Evolutionary conservation across 2,329 filamentous ascomycete species (phyloP).

Genomic region (Colletotrichum paranaense): DNA sequence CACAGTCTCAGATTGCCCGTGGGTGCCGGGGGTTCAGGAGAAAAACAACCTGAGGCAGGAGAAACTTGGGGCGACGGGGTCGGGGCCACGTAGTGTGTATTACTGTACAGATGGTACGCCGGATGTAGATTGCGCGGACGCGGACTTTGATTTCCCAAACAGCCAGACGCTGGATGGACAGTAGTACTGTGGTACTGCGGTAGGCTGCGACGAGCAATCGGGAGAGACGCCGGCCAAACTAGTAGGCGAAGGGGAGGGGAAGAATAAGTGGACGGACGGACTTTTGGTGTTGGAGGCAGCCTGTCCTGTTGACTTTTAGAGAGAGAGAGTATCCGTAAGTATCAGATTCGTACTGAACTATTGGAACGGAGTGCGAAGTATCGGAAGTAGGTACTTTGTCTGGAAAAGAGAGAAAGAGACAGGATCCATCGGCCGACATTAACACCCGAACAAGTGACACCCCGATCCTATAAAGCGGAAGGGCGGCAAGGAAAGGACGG

Average conservation of each 20-base stretch:
- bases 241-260: background rate
- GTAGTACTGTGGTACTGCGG: too few relatives aligned
- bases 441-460: conserved; percentile 13
- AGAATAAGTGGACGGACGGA: background rate
- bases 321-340: background rate
- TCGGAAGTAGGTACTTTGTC: background rate
- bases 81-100: conserved; percentile 8
- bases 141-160: conserved; percentile 11
- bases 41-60: conserved; percentile 27
- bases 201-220: background rate
- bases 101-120: conserved; percentile 1
- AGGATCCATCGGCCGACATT: conserved; percentile 2
- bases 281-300: background rate
- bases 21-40: conserved; percentile 29
- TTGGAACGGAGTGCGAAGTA: background rate
- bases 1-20: conserved; percentile 37
- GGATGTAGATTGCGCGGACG: conserved; percentile 6
- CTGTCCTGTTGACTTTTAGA: conserved; percentile 21
- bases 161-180: background rate
- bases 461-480: conserved; percentile 18
- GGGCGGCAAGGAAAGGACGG: conserved; percentile 25
- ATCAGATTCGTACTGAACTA: background rate
- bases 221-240: background rate
- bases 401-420: background rate
- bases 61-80: conserved; percentile 13